Base-by-base conservation (phyloP, 2,329 filamentous ascomycete genomes). In the Hypoxylon sp. region DNA sequence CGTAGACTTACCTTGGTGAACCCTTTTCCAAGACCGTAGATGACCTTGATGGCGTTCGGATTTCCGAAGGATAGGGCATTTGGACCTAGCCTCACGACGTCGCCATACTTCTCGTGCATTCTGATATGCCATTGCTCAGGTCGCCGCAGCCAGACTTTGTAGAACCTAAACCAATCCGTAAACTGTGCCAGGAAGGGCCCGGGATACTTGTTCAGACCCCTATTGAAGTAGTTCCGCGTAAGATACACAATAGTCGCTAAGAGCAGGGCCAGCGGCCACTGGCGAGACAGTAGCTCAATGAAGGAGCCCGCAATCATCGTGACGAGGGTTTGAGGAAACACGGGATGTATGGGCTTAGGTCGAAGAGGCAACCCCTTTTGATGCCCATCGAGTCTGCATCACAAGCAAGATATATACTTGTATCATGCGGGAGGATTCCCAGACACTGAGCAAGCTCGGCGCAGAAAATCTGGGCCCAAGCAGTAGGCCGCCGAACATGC, bases 61-160 rank as follows among this genome's bases (percentile, higher is more conserved):
- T 60, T 53, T 10, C 31, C 46, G 24, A 57, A 38, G 9, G 58
- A 60, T 2, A 60, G 21, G 11, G 31, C n/a, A 17, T 60, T 60
- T 20, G 52, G 58, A 2, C 58, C 58, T 10, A 60, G 24, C 17
- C 58, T 48, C 6, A 60, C 58, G 20, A 56, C 31, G 29, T 52
- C 48, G n/a, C 45, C 48, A 24, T 53, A 42, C 27, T 52, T 41
- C 4, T 49, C 43, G 8, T 51, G 48, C 4, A 46, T 27, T 15
- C 26, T 42, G 35, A 57, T 57, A n/a, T 58, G 55, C 48, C 48
- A 53, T 24, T 58, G 55, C 33, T 58, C 55, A 2, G 55, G 55
- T 15, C 33, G 43, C 1, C 55, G 43, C 23, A 43, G 20, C 55
- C 55, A 58, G 23, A 58, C 55, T 45, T 48, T 48, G 11, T 53